Percentiles rank a stretch among this genome's conserved stretches.
Evolutionary conservation across 169 alveolate species (phyloP).

Genomic region (Theileria parva): DNA sequence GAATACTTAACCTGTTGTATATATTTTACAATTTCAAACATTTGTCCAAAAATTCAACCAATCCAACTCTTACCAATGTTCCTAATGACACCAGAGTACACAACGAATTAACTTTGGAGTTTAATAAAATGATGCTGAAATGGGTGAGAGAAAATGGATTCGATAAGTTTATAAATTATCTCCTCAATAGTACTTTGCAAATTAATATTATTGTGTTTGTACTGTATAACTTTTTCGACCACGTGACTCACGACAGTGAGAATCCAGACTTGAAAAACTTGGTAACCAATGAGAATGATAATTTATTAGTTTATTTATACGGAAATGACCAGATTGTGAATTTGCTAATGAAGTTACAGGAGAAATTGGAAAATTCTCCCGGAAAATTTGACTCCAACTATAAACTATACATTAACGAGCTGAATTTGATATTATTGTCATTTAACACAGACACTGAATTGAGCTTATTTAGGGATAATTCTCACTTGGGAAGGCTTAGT

Average conservation of each 20-base stretch:
- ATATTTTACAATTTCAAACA: neutral
- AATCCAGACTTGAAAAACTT: neutral
- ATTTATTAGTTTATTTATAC: no score
- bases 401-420: neutral
- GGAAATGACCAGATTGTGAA: neutral
- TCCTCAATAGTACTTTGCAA: neutral
- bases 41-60: neutral
- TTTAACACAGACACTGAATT: neutral
- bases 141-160: neutral
- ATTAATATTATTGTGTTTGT: neutral
- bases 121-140: neutral
- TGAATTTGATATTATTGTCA: neutral
- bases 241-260: neutral
- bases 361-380: neutral
- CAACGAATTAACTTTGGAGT: neutral
- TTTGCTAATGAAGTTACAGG: neutral
- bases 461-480: neutral
- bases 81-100: neutral
- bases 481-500: neutral
- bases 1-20: neutral
- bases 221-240: neutral
- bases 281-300: neutral
- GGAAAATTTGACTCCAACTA: neutral
- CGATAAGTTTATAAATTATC: neutral
- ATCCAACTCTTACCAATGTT: neutral